Evolutionary conservation across 495 filamentous ascomycete genomes (phyloP), one percentile per base, ranked within the genome.

Genomic region (Aspergillus leporis): DNA sequence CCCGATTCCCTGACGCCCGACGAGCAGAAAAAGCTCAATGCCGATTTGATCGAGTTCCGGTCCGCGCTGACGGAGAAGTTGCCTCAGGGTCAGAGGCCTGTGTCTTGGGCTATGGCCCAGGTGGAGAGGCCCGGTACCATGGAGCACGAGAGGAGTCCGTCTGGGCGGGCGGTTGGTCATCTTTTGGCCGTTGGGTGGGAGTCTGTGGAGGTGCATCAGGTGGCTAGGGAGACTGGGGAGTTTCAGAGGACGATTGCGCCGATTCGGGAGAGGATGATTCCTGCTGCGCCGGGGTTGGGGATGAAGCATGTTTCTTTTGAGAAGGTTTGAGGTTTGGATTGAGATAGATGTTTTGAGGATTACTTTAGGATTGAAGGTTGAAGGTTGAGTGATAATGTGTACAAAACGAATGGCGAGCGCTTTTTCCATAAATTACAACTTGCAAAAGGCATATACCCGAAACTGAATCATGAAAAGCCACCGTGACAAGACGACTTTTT

Each of bases 151-250:
- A 64, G 68, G 18, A 74, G 67, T 61, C 62, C 67, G 43, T 72
- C 62, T 43, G 78, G 70, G 22, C 67, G 73, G 61, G 74, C 74
- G 21, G 72, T 73, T 36, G 62, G 73, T 49, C 65, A 72, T 43
- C 60, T 83, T 0, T 56, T 79, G 31, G 69, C 58, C 16, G 41
- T 82, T 28, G 85, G 83, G 3, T 88, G 85, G 84, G 72, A 77
- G 21, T 82, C 73, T 59, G 67, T 80, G 10, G 82, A 86, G 36
- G 72, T 70, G 56, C 83, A 86, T 66, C 65, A 70, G 69, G 57
- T 66, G 57, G 79, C 73, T 23, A 75, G 78, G 53, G 72, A 76
- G 55, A 77, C 75, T 14, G 62, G 78, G 52, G 70, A 64, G 19
- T 87, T 86, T 61, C 59, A 53, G 10, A 63, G 68, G 49, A 67